Percentiles rank a stretch among this genome's conserved stretches.
phyloP scores from a whole-genome alignment of 1,284 basidiomycete genomes.

The Microbotryum violaceum region DNA sequence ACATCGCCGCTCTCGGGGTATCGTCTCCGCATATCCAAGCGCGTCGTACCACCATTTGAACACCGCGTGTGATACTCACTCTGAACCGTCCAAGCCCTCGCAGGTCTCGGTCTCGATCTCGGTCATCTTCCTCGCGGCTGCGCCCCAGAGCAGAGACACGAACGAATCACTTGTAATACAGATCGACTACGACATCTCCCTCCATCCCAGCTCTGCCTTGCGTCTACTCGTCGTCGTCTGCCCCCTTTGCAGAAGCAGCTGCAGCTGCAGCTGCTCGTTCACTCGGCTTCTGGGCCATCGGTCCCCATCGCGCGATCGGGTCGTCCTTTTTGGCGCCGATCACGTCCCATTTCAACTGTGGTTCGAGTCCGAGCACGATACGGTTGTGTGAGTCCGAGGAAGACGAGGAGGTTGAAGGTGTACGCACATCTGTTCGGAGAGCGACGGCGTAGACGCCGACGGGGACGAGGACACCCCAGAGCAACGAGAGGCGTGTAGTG shows the following conservation, averaged over 20 bases:
- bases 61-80: too few species aligned
- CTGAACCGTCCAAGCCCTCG: too few species aligned
- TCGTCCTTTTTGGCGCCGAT: constrained; percentile 19
- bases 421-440: constrained; percentile 23
- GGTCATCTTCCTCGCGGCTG: too few species aligned
- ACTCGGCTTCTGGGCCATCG: constrained; percentile 7
- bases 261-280: constrained; percentile 13
- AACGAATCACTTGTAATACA: not conserved
- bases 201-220: not conserved
- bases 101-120: too few species aligned
- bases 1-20: too few species aligned
- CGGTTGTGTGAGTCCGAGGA: not conserved
- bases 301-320: constrained; percentile 25
- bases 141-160: too few species aligned
- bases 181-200: not conserved
- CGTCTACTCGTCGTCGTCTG: constrained; percentile 20
- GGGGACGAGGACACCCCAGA: constrained; percentile 32
- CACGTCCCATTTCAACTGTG: constrained; percentile 32
- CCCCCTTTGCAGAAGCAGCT: not conserved
- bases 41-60: too few species aligned
- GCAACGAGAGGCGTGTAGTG: constrained; percentile 28
- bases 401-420: not conserved
- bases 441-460: constrained; percentile 21
- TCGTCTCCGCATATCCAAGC: too few species aligned
- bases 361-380: too few species aligned